Conservation (phyloP, 176 grass and related monocot species). For the Olyra latifolia region DNA sequence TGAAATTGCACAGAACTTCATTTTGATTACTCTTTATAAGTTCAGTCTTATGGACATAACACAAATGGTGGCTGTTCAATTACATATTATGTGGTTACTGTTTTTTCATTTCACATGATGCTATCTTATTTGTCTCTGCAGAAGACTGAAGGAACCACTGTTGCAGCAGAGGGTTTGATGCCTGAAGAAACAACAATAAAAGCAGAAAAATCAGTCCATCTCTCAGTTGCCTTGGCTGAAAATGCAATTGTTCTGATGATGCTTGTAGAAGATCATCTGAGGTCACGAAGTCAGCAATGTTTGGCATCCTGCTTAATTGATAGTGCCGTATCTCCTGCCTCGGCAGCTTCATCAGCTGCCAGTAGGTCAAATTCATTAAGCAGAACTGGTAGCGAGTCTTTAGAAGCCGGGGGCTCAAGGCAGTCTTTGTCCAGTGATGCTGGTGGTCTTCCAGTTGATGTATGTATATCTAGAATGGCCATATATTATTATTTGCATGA, state of each 20-base stretch:
- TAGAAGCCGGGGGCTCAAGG: slow-evolving; percentile 55
- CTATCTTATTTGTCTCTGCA: slow-evolving; percentile 34
- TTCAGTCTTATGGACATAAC: slow-evolving; percentile 4
- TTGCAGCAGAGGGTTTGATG: slow-evolving; percentile 63
- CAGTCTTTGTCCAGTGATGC: slow-evolving; percentile 80
- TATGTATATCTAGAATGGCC: slow-evolving; percentile 58
- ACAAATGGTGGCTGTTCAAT: slow-evolving; percentile 15
- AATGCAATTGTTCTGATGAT: slow-evolving; percentile 94
- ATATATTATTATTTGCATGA: slow-evolving; percentile 17
- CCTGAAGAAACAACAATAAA: slow-evolving; percentile 71
- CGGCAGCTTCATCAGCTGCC: slow-evolving; percentile 48
- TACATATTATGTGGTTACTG: slow-evolving; percentile 12
- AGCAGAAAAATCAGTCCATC: slow-evolving; percentile 74
- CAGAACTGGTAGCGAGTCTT: slow-evolving; percentile 65
- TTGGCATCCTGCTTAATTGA: slow-evolving; percentile 64
- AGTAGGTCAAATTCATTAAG: slow-evolving; percentile 76
- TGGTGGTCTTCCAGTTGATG: slow-evolving; percentile 87
- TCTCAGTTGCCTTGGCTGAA: slow-evolving; percentile 78
- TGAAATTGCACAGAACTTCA: neutral
- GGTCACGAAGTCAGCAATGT: slow-evolving; percentile 82
- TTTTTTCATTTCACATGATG: slow-evolving; percentile 27
- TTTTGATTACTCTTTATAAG: neutral
- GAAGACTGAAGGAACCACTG: slow-evolving; percentile 79
- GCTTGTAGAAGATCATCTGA: slow-evolving; percentile 97
- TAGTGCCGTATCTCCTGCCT: slow-evolving; percentile 49